Base-by-base conservation (phyloP, 148 eudicot species). In the Cornus controversa region DNA sequence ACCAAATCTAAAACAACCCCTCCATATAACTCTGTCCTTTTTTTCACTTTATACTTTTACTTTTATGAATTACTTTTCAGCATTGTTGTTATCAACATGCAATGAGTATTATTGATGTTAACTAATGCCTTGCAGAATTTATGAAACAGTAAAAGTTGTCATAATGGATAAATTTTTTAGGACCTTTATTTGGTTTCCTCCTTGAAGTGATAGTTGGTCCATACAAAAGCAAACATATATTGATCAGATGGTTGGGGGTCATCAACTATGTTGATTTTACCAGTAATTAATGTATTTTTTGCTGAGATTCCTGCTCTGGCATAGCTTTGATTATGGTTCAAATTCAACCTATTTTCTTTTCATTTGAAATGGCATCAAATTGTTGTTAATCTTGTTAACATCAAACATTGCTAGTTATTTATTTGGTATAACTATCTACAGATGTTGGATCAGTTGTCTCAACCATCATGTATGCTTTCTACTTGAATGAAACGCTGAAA, bases 371-470 rank as follows among this genome's bases (percentile, higher is more conserved):
- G 10, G 13, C 13, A 11, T 50, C 57, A 50, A 50, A 15, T 11
- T 50, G 57, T 13, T 13, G 57, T 50, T 3, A 50, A 50, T 50
- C 20, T 50, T 50, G 20, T 5, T 11, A 3, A 50, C 18, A 50
- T 13, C 18, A 15, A 15, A 50, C 4, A 11, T 15, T 50, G 57
- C 20, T 11, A 13, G 57, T 50, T 50, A 13, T 11, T 50, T 50
- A 13, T 50, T 11, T 50, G 3, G 18, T 50, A 50, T n/a, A 37
- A 6, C 28, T 31, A 23, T 78, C 22, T 78, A 69, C 84, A 87
- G 90, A 87, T 82, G 80, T 77, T 42, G 90, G 86, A 65, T 84
- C 86, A 10, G 82, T 87, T 77, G 87, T 73, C 60, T 80, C 90
- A 60, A 78, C 82, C 22, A 82, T 87, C 77, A 75, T 82, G 83